Evolutionary conservation across 2,329 filamentous ascomycete genomes (phyloP), one percentile per base, ranked within the genome.

Genomic region (Aureobasidium leucospermi): DNA sequence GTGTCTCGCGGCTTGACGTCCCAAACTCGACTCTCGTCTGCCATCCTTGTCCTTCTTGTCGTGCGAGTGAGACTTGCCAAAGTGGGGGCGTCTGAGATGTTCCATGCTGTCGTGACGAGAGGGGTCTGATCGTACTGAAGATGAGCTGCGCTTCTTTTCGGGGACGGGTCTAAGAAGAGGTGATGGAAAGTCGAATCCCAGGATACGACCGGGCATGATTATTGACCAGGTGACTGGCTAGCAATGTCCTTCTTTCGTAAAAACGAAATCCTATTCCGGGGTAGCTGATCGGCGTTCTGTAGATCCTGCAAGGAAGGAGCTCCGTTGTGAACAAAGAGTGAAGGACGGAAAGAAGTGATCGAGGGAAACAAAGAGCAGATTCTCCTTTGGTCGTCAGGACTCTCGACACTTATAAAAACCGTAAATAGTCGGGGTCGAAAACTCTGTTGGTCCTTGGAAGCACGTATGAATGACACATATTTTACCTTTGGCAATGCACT

Each of bases 1-100:
- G 2, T 78, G 72, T 51, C 76, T 73, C 38, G 70, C 66, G 7
- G 73, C 67, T 32, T 47, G 55, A 32, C 73, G 72, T 7, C 61
- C 41, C 19, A 42, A 13, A 39, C 48, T 60, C 41, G 55, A 46
- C 23, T 64, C 53, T 11, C 61, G 34, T 41, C 58, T 59, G 15
- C 28, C 49, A 43, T 61, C 51, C 32, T 69, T 67, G 60, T 67
- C 65, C 57, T 66, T 68, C 62, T 65, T 62, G 29, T 64, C 59
- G 32, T 52, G 31, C 11, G 61, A 60, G 36, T 67, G 62, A 48
- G 62, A 63, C 59, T 65, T 65, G 52, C 63, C 60, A 52, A 64
- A 55, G 48, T 29, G 53, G 31, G 69, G 69, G 8, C 70, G 68
- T 63, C 70, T 72, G 61, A 73, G 57, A 58, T 71, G 67, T 4